Base-by-base conservation (phyloP, 192 early-diverging fungal species). In the Linderina pennispora region DNA sequence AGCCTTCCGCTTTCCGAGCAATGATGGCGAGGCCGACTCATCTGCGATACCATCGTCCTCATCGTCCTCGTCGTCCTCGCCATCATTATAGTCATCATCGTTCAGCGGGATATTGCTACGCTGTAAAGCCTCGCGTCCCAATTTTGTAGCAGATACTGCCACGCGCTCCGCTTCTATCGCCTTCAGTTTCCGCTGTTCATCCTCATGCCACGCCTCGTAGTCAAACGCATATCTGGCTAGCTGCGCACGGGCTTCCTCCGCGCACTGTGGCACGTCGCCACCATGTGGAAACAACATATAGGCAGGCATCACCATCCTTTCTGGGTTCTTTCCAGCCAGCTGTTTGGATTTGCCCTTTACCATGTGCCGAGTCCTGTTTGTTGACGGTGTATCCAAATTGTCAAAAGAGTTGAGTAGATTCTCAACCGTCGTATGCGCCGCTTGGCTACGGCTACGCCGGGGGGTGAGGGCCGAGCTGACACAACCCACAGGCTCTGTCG, bases 231-330 rank as follows among this genome's bases (percentile, higher is more conserved):
- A 69, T 7, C 31, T 36, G 0, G 67, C 23, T 28, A 71, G 40
- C 17, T 38, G 19, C 6, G 67, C 59, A 0, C 67, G 47, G 0
- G 57, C 56, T 21, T 71, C 67, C 45, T 69, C 65, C 0, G 33
- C 65, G 19, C 65, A 53, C 45, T 69, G 65, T 33, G 50, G 50
- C 19, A 49, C 33, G 22, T 36, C 58, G 18, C 58, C 54, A 2
- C 51, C 56, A 0, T 19, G 33, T 0, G 65, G 65, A 35, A 69
- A 69, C 42, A 69, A 31, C 23, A 69, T 48, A 3, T 10, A 6
- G 19, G 36, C 33, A 0, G 53, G 49, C 58, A 69, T 69, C n/a
- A 69, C 54, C 65, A 69, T 61, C 10, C 37, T 31, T 31, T 31
- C 28, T 5, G 28, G 28, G 28, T 31, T 40, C 38, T 69, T n/a